Conservation (phyloP, 768 basidiomycete genomes). For the Nidularia sp. region DNA sequence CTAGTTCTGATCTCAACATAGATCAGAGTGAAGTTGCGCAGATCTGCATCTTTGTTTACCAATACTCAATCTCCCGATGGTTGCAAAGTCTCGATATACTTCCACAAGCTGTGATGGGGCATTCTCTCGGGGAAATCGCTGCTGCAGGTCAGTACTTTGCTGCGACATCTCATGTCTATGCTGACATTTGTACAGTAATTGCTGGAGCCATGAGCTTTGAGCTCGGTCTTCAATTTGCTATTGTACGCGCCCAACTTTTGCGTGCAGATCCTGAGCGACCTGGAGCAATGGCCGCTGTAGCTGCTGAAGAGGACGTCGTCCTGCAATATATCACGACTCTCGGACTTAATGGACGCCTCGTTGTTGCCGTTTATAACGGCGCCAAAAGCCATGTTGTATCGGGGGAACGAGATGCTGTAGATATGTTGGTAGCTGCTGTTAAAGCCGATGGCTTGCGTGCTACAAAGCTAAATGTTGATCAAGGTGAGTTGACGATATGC, state of each 20-base stretch:
- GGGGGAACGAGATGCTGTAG: slow-evolving; percentile 19
- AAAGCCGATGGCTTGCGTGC: slow-evolving; percentile 21
- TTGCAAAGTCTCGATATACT: slow-evolving; percentile 19
- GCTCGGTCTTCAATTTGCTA: slow-evolving; percentile 22
- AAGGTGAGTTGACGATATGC: slow-evolving; percentile 14
- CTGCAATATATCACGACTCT: slow-evolving; percentile 15
- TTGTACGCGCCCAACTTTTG: slow-evolving; percentile 22
- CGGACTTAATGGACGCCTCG: slow-evolving; percentile 14
- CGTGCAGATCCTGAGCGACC: slow-evolving; percentile 18
- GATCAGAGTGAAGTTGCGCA: slow-evolving; percentile 26
- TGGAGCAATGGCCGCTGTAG: slow-evolving; percentile 28
- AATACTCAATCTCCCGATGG: slow-evolving; percentile 26
- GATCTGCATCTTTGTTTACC: slow-evolving; percentile 32
- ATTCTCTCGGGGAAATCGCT: slow-evolving; percentile 32
- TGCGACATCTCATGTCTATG: background rate
- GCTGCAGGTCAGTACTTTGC: slow-evolving; percentile 20
- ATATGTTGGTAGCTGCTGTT: slow-evolving; percentile 17
- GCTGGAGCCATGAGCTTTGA: slow-evolving; percentile 23
- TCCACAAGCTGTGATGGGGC: slow-evolving; percentile 27
- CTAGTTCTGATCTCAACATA: slow-evolving; percentile 14
- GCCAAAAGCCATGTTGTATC: slow-evolving; percentile 22
- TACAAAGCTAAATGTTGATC: slow-evolving; percentile 23
- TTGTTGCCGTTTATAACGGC: slow-evolving; percentile 24
- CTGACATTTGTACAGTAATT: slow-evolving; percentile 13
- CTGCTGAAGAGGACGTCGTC: slow-evolving; percentile 17